A percentile compares a stretch with the other conserved stretches of the same genome.
These are phyloP conservation scores for Canavalia gladiata DNA, from an alignment of 306 rosid species.

Conservation along the genomic window DNA sequence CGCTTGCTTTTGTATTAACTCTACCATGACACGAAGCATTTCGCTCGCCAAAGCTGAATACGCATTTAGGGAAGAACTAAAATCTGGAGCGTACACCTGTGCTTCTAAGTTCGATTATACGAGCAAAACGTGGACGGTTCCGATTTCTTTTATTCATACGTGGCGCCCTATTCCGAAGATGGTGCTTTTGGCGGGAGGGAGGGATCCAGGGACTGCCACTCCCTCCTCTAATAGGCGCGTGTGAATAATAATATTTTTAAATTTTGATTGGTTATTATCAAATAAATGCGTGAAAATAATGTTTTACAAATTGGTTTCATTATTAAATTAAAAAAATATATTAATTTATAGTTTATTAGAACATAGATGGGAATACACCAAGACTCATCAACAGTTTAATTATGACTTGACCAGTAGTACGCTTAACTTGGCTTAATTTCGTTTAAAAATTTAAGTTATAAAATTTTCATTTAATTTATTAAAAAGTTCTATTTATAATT, in stretches of 20 bases:
- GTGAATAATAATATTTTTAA: background rate
- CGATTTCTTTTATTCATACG: slow-evolving; percentile 28
- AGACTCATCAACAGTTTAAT: too few relatives aligned
- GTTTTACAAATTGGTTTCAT: background rate
- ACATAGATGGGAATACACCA: too few relatives aligned
- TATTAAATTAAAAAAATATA: too few relatives aligned
- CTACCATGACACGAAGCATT: slow-evolving; percentile 25
- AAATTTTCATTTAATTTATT: too few relatives aligned
- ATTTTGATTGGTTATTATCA: background rate
- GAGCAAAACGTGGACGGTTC: slow-evolving; percentile 43
- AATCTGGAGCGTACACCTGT: slow-evolving; percentile 50
- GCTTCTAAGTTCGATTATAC: background rate
- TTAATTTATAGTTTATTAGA: too few relatives aligned
- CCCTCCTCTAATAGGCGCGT: background rate
- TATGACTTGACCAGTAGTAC: too few relatives aligned
- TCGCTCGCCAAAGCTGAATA: background rate
- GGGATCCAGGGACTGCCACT: background rate
- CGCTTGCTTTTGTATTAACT: slow-evolving; percentile 1
- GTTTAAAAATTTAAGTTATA: too few relatives aligned
- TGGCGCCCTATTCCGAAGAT: slow-evolving; percentile 36
- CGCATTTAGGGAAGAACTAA: background rate
- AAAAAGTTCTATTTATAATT: too few relatives aligned
- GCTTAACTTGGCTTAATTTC: too few relatives aligned
- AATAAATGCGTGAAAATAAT: too few relatives aligned
- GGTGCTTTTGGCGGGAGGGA: slow-evolving; percentile 29